Evolutionary conservation across 306 rosid species (phyloP).

Genomic region (Malus sieversii): DNA sequence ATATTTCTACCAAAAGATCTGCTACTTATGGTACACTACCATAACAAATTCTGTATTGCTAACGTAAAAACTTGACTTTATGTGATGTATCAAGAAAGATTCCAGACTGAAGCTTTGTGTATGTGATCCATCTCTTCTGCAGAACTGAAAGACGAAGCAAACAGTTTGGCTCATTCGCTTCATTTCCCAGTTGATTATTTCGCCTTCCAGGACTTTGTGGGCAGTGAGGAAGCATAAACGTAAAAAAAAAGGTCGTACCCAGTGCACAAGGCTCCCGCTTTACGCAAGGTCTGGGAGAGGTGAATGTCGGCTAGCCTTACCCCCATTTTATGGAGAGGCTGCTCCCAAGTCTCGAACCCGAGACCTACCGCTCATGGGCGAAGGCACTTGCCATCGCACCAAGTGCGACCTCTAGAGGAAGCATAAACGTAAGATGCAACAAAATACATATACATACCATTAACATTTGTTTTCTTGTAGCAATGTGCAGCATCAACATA

Average conservation of each 20-base stretch:
- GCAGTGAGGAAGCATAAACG: neutral
- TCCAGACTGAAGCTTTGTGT: neutral
- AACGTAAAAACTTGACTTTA: neutral
- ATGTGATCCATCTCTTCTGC: neutral
- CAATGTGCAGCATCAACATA: conserved; percentile 89
- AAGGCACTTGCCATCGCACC: too few relatives aligned
- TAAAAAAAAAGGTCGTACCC: too few relatives aligned
- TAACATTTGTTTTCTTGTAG: conserved; percentile 67
- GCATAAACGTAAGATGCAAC: neutral
- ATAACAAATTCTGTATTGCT: neutral
- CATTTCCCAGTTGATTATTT: neutral
- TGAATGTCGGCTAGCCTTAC: too few relatives aligned
- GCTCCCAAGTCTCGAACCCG: too few relatives aligned
- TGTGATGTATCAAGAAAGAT: neutral
- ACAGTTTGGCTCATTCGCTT: neutral
- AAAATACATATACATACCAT: conserved; percentile 42
- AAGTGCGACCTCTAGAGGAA: too few relatives aligned
- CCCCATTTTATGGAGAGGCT: too few relatives aligned
- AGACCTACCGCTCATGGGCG: too few relatives aligned
- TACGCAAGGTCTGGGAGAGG: too few relatives aligned
- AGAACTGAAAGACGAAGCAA: neutral
- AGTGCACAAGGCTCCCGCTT: too few relatives aligned
- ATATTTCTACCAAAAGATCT: neutral
- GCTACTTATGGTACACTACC: neutral
- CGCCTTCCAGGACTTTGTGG: neutral